A percentile compares a stretch with the other conserved stretches of the same genome.
phyloP scores from a whole-genome alignment of 139 green algal species.

The Tetradesmus obliquus region DNA sequence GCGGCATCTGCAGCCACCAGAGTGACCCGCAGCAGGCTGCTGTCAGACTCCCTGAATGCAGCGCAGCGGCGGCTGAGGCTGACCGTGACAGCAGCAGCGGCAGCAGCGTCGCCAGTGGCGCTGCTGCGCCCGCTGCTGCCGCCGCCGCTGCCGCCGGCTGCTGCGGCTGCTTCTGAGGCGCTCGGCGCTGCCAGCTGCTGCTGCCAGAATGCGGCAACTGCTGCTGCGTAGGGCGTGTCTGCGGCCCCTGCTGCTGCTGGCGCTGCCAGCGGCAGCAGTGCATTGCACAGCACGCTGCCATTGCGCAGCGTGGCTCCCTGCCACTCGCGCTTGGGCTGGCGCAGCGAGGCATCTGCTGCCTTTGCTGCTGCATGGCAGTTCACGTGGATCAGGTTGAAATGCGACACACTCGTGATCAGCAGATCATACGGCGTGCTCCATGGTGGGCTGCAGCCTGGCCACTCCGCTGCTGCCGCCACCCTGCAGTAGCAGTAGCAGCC shows the following conservation, averaged over 20 bases:
- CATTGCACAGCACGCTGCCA: conserved; percentile 76
- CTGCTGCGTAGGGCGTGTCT: conserved; percentile 49
- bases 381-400: conserved; percentile 82
- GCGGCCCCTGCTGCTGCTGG: conserved; percentile 16
- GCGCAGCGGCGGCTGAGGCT: background rate
- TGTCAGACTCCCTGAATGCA: conserved; percentile 1
- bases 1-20: conserved; percentile 59
- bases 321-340: conserved; percentile 76
- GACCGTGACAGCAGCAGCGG: background rate
- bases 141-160: background rate
- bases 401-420: conserved; percentile 52
- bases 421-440: background rate
- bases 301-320: conserved; percentile 77
- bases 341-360: conserved; percentile 62
- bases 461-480: conserved; percentile 25
- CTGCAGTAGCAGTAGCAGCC: conserved; percentile 71
- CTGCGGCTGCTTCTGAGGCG: conserved; percentile 9
- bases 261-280: conserved; percentile 67
- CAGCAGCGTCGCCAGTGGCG: background rate
- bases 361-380: conserved; percentile 68
- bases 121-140: conserved; percentile 6
- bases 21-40: conserved; percentile 36
- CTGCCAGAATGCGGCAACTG: conserved; percentile 58
- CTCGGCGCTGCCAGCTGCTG: conserved; percentile 27
- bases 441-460: conserved; percentile 36